Evolutionary conservation across 495 filamentous ascomycete genomes (phyloP).

Genomic region (Diplogelasinospora grovesii): DNA sequence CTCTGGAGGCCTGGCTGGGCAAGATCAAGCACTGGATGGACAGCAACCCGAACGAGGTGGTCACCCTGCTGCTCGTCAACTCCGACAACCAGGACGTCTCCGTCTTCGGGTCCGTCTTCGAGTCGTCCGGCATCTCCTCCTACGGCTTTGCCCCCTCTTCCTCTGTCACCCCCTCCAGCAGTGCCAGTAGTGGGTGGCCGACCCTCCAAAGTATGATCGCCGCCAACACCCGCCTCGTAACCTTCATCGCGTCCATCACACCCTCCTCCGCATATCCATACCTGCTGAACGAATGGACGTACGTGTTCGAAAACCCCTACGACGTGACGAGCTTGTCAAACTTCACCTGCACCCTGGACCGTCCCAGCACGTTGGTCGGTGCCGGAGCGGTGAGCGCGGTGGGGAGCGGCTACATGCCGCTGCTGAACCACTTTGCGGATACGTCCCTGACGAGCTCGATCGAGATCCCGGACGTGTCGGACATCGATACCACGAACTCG

Average conservation of each 20-base stretch:
- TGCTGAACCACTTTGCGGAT: slow-evolving; percentile 72
- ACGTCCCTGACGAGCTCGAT: slow-evolving; percentile 50
- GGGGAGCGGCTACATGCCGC: slow-evolving; percentile 38
- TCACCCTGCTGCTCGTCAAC: slow-evolving; percentile 66
- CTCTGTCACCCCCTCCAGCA: slow-evolving; percentile 36
- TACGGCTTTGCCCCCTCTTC: slow-evolving; percentile 52
- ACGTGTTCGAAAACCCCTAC: slow-evolving; percentile 68
- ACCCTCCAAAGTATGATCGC: slow-evolving; percentile 56
- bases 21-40: slow-evolving; percentile 60
- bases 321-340: slow-evolving; percentile 46
- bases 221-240: slow-evolving; percentile 52
- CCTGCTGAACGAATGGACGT: slow-evolving; percentile 61
- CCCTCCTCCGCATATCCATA: slow-evolving; percentile 45
- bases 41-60: slow-evolving; percentile 56
- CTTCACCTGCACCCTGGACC: slow-evolving; percentile 58
- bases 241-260: slow-evolving; percentile 54
- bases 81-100: slow-evolving; percentile 46
- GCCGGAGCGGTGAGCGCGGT: slow-evolving; percentile 41
- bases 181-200: slow-evolving; percentile 49
- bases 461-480: slow-evolving; percentile 48
- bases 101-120: slow-evolving; percentile 49
- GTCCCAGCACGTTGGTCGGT: slow-evolving; percentile 44
- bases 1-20: slow-evolving; percentile 49
- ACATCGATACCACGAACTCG: slow-evolving; percentile 51
- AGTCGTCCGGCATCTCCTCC: slow-evolving; percentile 44